Conservation (phyloP, 805 yeast species). For the Candida oleophila region DNA sequence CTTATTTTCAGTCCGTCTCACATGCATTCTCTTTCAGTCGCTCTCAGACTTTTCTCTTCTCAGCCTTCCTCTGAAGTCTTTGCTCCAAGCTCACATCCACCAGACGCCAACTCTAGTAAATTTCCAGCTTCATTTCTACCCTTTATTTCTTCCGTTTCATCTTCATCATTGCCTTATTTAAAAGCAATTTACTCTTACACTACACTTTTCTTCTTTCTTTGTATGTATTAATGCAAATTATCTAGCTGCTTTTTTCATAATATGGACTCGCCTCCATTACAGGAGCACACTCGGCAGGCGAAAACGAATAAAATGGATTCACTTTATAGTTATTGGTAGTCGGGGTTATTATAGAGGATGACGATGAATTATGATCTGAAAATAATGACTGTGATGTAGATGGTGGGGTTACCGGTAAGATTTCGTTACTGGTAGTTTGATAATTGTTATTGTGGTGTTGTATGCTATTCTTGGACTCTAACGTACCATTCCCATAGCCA, state of each 20-base stretch:
- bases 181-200: not conserved
- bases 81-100: too few relatives aligned
- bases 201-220: too few relatives aligned
- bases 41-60: too few relatives aligned
- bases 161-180: not conserved
- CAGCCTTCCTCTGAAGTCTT: too few relatives aligned
- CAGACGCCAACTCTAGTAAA: too few relatives aligned
- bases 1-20: too few relatives aligned
- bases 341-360: slow-evolving; percentile 11
- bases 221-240: not conserved
- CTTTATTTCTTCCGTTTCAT: not conserved
- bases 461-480: slow-evolving; percentile 2
- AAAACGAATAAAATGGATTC: slow-evolving; percentile 4
- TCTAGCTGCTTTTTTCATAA: not conserved
- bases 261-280: slow-evolving; percentile 4
- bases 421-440: slow-evolving; percentile 1
- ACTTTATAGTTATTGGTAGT: slow-evolving; percentile 4
- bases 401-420: slow-evolving; percentile 12
- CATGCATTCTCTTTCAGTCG: too few relatives aligned
- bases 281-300: slow-evolving; percentile 6
- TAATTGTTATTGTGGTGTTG: slow-evolving; percentile 1
- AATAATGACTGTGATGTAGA: slow-evolving; percentile 11
- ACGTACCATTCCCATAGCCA: slow-evolving; percentile 6
- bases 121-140: not conserved
- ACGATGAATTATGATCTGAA: slow-evolving; percentile 11